Conservation (phyloP, 805 yeast genomes). For the Yarrowia keelungensis region DNA sequence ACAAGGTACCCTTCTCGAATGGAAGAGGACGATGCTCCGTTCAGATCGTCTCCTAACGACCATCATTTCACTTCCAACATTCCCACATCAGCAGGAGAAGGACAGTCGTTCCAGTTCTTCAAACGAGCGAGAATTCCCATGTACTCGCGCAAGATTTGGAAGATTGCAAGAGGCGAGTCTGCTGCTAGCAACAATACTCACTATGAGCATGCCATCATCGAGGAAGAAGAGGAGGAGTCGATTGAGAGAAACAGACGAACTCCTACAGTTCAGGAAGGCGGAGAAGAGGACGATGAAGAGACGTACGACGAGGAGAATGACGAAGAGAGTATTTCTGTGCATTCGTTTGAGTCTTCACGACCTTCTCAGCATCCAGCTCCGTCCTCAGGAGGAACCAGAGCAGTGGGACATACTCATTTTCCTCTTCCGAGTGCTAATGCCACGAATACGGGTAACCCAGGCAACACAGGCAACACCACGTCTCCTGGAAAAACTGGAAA, state of each 20-base stretch:
- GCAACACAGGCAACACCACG: not conserved
- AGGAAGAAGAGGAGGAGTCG: constrained; percentile 41
- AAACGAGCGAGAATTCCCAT: constrained; percentile 16
- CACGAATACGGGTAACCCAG: no score
- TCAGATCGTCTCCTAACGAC: constrained; percentile 33
- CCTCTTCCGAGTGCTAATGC: not conserved
- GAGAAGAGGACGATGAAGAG: constrained; percentile 17
- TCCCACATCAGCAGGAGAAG: constrained; percentile 29
- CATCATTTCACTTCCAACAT: constrained; percentile 35
- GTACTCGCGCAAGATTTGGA: constrained; percentile 36
- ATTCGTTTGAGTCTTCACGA: constrained; percentile 9
- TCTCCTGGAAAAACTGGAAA: not conserved
- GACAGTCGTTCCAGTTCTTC: constrained; percentile 23
- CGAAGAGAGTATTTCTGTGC: not conserved
- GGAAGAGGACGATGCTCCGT: constrained; percentile 26
- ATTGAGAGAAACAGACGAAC: constrained; percentile 37
- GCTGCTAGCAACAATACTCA: constrained; percentile 23
- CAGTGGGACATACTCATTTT: constrained; percentile 19
- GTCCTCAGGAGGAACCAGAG: constrained; percentile 7
- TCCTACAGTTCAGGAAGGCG: constrained; percentile 24
- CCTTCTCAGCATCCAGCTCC: constrained; percentile 12
- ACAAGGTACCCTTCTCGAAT: constrained; percentile 32
- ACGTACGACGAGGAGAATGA: not conserved
- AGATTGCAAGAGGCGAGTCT: constrained; percentile 33
- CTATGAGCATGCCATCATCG: constrained; percentile 30